Evolutionary conservation across 106 monocot genomes (phyloP).

Genomic region (Dendrobium officinale): DNA sequence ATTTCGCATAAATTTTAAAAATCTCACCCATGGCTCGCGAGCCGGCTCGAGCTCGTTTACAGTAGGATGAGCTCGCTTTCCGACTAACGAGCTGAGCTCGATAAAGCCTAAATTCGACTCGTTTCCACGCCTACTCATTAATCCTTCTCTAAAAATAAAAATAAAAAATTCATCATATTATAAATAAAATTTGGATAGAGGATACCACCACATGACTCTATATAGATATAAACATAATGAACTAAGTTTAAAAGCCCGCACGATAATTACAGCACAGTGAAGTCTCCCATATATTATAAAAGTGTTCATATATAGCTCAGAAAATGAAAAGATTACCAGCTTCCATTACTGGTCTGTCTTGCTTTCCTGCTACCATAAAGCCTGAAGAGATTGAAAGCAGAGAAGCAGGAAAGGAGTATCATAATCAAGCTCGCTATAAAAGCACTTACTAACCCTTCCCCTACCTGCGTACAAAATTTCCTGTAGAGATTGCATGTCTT

Average conservation of each 20-base stretch:
- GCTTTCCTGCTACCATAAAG: constrained; percentile 39
- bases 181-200: no score
- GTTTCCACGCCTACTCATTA: no score
- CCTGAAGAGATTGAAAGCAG: constrained; percentile 88
- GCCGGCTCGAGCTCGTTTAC: no score
- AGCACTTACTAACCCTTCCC: constrained; percentile 47
- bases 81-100: no score
- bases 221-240: neutral
- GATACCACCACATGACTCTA: neutral
- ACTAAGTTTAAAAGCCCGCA: no score
- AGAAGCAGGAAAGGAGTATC: constrained; percentile 56
- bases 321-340: constrained; percentile 13
- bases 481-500: constrained; percentile 59
- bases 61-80: no score
- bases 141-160: no score
- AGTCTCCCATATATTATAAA: neutral
- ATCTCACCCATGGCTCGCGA: no score
- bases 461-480: constrained; percentile 54
- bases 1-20: no score
- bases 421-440: constrained; percentile 48
- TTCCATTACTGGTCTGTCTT: constrained; percentile 4
- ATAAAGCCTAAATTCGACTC: no score
- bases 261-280: no score
- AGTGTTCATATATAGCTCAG: neutral
- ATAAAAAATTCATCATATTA: no score